Conservation (phyloP, 352 stramenopile genomes). For the Blastocystis sp. region DNA sequence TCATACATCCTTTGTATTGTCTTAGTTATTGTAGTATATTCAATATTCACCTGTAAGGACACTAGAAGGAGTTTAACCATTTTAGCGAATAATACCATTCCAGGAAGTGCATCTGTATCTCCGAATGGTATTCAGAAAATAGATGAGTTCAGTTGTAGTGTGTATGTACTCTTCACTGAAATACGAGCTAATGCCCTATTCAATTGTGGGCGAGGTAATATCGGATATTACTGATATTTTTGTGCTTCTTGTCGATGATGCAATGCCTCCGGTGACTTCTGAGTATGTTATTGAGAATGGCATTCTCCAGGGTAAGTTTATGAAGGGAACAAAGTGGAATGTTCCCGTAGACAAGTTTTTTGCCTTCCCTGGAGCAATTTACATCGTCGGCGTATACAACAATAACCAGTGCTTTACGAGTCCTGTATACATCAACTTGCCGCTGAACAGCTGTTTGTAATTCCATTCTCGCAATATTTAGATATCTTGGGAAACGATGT, state of each 20-base stretch:
- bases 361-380: constrained; percentile 6
- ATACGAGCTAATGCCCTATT: neutral
- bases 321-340: neutral
- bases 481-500: constrained; percentile 10
- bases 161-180: neutral
- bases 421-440: constrained; percentile 29
- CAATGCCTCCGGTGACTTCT: neutral
- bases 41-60: neutral
- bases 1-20: neutral
- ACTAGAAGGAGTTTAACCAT: neutral
- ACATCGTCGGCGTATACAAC: constrained; percentile 36
- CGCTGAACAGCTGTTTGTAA: neutral
- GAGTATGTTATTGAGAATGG: constrained; percentile 43
- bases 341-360: neutral
- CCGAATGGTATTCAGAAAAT: neutral
- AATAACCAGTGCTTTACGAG: neutral
- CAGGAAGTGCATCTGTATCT: neutral
- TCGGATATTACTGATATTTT: constrained; percentile 19
- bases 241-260: constrained; percentile 31
- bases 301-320: constrained; percentile 14
- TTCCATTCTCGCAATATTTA: neutral
- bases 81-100: neutral
- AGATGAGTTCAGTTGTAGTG: neutral
- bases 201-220: constrained; percentile 15
- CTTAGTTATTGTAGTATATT: neutral